Percentiles rank a stretch among this genome's conserved stretches.
These are phyloP conservation scores for Paecilomyces niveus DNA, from an alignment of 2,329 filamentous ascomycete species.

Conservation along the genomic window DNA sequence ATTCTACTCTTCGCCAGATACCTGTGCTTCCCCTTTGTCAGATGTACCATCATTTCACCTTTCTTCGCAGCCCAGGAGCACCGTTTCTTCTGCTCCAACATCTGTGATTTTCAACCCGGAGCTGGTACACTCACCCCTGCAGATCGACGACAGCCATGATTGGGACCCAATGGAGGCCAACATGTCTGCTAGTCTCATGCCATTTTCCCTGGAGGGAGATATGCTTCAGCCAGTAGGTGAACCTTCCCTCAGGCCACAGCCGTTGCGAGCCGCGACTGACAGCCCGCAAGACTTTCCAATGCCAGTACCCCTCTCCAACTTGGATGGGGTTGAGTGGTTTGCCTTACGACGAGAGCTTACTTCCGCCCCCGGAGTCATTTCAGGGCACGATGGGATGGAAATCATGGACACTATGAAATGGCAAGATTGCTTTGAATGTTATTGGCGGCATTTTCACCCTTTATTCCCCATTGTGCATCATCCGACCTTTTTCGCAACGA, in stretches of 20 bases:
- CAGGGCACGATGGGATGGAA: conserved; percentile 26
- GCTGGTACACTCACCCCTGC: conserved; percentile 26
- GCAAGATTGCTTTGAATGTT: conserved; percentile 27
- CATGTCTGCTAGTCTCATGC: conserved; percentile 23
- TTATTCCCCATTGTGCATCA: conserved; percentile 28
- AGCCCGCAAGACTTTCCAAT: conserved; percentile 24
- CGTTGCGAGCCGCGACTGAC: conserved; percentile 7
- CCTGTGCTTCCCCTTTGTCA: conserved; percentile 37
- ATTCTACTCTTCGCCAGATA: conserved; percentile 39
- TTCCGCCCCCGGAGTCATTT: conserved; percentile 25
- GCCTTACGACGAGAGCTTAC: conserved; percentile 31
- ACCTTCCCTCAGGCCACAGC: conserved; percentile 9
- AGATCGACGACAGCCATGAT: conserved; percentile 22
- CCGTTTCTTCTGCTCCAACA: conserved; percentile 26
- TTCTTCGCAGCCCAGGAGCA: conserved; percentile 20
- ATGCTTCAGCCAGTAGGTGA: conserved; percentile 32
- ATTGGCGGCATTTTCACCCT: conserved; percentile 29
- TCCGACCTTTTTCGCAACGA: conserved; percentile 23
- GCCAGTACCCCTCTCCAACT: conserved; percentile 31
- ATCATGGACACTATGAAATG: conserved; percentile 25
- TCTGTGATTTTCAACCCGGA: conserved; percentile 25
- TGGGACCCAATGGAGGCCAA: conserved; percentile 26
- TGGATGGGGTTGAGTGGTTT: conserved; percentile 33
- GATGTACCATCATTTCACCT: conserved; percentile 27
- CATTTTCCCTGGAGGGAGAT: conserved; percentile 26